phyloP scores from a whole-genome alignment of 1,139 yeast genomes.

The Blastobotrys capitulatus region DNA sequence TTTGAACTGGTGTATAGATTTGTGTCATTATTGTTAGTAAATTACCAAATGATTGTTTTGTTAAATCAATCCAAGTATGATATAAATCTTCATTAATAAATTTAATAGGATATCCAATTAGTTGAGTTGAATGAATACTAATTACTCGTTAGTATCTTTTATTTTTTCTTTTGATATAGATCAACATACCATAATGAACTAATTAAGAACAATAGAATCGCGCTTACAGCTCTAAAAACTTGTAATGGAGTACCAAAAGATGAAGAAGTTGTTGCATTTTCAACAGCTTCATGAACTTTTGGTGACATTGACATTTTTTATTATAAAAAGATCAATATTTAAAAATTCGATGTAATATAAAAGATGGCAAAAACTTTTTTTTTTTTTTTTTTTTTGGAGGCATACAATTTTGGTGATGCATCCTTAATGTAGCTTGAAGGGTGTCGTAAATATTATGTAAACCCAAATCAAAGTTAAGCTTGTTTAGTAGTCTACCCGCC shows the following conservation, averaged over 20 bases:
- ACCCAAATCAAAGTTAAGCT: too few relatives aligned
- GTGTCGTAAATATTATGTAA: too few relatives aligned
- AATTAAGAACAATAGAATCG: slow-evolving; percentile 13
- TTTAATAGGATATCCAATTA: slow-evolving; percentile 29
- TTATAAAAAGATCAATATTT: too few relatives aligned
- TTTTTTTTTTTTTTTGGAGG: too few relatives aligned
- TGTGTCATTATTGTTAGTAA: slow-evolving; percentile 30
- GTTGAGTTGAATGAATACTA: slow-evolving; percentile 1
- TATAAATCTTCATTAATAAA: slow-evolving; percentile 23
- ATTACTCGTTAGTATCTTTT: background rate
- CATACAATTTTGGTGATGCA: too few relatives aligned
- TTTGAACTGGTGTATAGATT: slow-evolving; percentile 31
- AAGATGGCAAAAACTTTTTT: too few relatives aligned
- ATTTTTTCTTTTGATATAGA: too few relatives aligned
- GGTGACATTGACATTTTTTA: too few relatives aligned
- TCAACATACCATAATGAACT: slow-evolving; percentile 14
- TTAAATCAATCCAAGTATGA: slow-evolving; percentile 33
- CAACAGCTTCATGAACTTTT: slow-evolving; percentile 1
- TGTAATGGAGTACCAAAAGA: slow-evolving; percentile 12
- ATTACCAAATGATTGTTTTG: slow-evolving; percentile 36
- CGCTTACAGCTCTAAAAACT: slow-evolving; percentile 12
- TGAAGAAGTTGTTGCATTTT: slow-evolving; percentile 1
- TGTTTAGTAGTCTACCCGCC: too few relatives aligned
- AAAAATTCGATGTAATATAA: too few relatives aligned
- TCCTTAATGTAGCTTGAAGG: too few relatives aligned